Conservation (phyloP, 768 basidiomycete species). For the Leccinum rimulosum region DNA sequence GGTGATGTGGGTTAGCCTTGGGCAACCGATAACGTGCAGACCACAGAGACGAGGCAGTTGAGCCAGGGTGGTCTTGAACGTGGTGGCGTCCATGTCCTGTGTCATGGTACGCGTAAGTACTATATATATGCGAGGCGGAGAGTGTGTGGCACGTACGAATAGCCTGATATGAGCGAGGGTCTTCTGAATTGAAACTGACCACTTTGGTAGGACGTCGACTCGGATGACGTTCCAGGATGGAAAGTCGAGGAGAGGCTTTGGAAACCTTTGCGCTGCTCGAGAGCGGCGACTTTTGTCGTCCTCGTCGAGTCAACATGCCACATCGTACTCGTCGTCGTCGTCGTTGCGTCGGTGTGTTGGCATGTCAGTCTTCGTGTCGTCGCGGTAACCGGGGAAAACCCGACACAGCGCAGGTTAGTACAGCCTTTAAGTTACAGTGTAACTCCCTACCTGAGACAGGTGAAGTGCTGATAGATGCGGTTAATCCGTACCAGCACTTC, state of each 20-base stretch:
- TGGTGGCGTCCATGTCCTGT: conserved; percentile 48
- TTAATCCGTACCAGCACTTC: too few species aligned
- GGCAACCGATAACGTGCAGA: conserved; percentile 62
- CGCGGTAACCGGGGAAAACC: too few species aligned
- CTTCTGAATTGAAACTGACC: conserved; percentile 43
- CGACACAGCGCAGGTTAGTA: too few species aligned
- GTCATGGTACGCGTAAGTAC: conserved; percentile 36
- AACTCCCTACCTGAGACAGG: too few species aligned
- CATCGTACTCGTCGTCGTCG: too few species aligned
- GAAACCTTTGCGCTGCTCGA: conserved; percentile 41
- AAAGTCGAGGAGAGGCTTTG: conserved; percentile 51
- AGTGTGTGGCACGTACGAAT: conserved; percentile 44
- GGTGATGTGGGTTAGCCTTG: conserved; percentile 50
- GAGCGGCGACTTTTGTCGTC: conserved; percentile 35
- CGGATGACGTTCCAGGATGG: conserved; percentile 59
- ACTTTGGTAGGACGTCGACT: conserved; percentile 51
- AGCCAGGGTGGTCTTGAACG: conserved; percentile 46
- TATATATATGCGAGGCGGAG: neutral
- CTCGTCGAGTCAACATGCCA: too few species aligned
- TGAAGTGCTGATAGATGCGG: too few species aligned
- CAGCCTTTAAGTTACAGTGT: too few species aligned
- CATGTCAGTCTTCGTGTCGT: too few species aligned
- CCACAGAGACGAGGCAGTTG: conserved; percentile 53
- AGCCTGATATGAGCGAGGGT: conserved; percentile 56
- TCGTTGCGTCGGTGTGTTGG: too few species aligned